Base-by-base conservation (phyloP, 345 rosid genomes). In the Citrus unshiu region DNA sequence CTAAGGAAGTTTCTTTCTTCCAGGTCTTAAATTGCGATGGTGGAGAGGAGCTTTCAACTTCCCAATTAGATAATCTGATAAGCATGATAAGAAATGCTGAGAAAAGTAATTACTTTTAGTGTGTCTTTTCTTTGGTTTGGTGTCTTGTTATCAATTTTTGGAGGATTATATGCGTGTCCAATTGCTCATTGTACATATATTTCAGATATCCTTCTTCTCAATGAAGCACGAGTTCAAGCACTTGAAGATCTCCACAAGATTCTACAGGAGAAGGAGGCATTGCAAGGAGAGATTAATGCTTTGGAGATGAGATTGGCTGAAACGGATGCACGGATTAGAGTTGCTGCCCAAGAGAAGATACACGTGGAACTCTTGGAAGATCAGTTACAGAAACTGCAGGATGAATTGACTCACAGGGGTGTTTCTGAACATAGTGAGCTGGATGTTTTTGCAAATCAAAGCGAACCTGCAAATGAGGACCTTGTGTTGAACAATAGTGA, bases 31-130 rank as follows among this genome's bases (percentile, higher is more conserved):
- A 77, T 35, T 70, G 78, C 70, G 90, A 79, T 81, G 86, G 86
- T 40, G 91, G 77, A 76, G 85, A 81, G 78, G 83, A 83, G 59
- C 82, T 84, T 54, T 79, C 96, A 57, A 76, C 72, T 68, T 80
- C 89, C 79, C 96, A 90, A 73, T 82, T 84, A 78, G 92, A 83
- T 74, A 93, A 93, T 77, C 84, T 95, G 75, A 87, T 89, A 74
- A 82, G 84, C 81, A 89, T 93, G 94, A 90, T 93, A 84, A 90
- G 89, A 85, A 92, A 83, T 85, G 93, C 97, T 43, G 98, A 95
- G 81, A 91, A 87, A 84, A 95, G 99, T 95, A 87, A 54, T 77
- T 30, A 58, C 7, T 59, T 79, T 73, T 51, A 24, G 9, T 66
- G 16, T 63, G 61, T 54, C 35, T 21, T 57, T 63, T 74, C 27